Base-by-base conservation (phyloP, 129 eudicot genomes). In the Cynara cardunculus region DNA sequence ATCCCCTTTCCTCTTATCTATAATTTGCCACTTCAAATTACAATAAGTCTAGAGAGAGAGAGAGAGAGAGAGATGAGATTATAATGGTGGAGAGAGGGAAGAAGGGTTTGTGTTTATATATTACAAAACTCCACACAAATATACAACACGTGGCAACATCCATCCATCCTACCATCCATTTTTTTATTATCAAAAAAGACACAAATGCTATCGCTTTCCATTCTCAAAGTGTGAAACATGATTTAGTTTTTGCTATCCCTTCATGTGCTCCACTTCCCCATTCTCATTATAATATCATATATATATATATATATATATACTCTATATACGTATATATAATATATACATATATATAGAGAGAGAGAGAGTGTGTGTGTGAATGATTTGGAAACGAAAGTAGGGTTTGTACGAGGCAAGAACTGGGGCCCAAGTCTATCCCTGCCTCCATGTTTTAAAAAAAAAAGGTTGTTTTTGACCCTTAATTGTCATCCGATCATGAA, bases 71-170 rank as follows among this genome's bases (percentile, higher is more conserved):
- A 1, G 65, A 56, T 18, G 22, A 56, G 19, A 18, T 12, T 53
- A 18, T 56, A n/a, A n/a, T 56, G 65, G 65, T 56, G 65, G 65
- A 56, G 65, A n/a, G 65, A 56, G n/a, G 65, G 65, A 56, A 56
- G 65, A 41, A 18, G 69, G 27, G 82, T 27, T 21, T 71, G 82
- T 61, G 86, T 77, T 72, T 83, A 71, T 82, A 82, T 82, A 82
- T 61, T 35, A 21, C 14, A 69, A 28, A 78, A 70, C 1, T 53
- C 22, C 19, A 64, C 13, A 64, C 14, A 64, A 59, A n/a, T 53
- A 72, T 71, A n/a, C n/a, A 73, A 77, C 82, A 83, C 86, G 78
- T 83, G 86, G 86, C 86, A 77, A 77, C 78, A 76, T 82, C 72
- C 77, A 72, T 71, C 76, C 81, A 77, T 77, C 72, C 77, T 72